These are phyloP conservation scores for Suillus plorans DNA, from an alignment of 768 basidiomycete genomes.

Conservation along the genomic window DNA sequence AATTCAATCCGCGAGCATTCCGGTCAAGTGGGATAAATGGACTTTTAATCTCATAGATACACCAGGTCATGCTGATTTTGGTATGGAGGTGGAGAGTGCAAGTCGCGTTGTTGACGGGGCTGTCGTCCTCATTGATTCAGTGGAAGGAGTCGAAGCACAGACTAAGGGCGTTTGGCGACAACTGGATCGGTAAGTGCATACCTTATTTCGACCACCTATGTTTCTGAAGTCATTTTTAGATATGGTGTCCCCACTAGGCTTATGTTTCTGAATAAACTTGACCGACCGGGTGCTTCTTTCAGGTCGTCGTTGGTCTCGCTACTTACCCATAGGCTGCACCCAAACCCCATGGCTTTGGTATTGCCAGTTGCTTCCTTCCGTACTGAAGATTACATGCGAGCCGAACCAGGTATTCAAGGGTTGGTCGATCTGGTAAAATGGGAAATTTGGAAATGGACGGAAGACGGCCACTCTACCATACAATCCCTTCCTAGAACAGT, in stretches of 20 bases:
- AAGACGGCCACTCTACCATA: conserved; percentile 43
- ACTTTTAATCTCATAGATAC: conserved; percentile 88
- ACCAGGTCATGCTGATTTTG: conserved; percentile 91
- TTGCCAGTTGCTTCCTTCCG: conserved; percentile 81
- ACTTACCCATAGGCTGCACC: conserved; percentile 72
- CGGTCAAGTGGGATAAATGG: conserved; percentile 83
- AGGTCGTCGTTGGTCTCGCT: conserved; percentile 69
- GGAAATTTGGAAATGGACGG: conserved; percentile 77
- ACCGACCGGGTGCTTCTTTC: conserved; percentile 84
- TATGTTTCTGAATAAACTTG: conserved; percentile 85
- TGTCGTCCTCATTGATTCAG: conserved; percentile 84
- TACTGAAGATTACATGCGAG: conserved; percentile 59
- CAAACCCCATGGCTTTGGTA: conserved; percentile 65
- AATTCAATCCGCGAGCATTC: conserved; percentile 90
- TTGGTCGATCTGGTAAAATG: conserved; percentile 82
- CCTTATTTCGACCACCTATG: conserved; percentile 1
- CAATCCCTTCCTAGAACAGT: conserved; percentile 51
- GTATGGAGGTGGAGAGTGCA: conserved; percentile 96
- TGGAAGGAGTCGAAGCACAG: conserved; percentile 90
- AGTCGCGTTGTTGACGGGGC: conserved; percentile 90
- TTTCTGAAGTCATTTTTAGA: conserved; percentile 36
- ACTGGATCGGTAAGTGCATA: conserved; percentile 67
- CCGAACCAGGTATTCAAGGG: conserved; percentile 83
- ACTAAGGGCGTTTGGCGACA: conserved; percentile 89
- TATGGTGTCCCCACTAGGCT: conserved; percentile 79